phyloP scores from a whole-genome alignment of 768 basidiomycete species.

The Saitozyma podzolica region DNA sequence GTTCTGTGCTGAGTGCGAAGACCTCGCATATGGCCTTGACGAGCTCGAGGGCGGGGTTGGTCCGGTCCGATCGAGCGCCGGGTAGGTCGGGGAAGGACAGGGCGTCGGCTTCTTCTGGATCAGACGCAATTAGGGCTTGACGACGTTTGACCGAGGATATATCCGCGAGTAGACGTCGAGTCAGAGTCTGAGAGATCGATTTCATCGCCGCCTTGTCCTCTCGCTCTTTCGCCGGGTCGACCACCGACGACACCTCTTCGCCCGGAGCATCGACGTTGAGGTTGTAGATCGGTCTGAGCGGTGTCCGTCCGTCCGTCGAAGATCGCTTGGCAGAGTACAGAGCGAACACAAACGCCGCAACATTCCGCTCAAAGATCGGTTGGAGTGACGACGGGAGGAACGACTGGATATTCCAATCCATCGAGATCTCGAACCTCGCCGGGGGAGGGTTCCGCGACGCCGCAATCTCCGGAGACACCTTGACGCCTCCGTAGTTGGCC shows the following conservation, averaged over 20 bases:
- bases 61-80: conserved; percentile 75
- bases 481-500: conserved; percentile 84
- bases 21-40: conserved; percentile 83
- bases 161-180: conserved; percentile 71
- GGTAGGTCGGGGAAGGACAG: conserved; percentile 84
- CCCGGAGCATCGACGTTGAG: conserved; percentile 43
- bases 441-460: conserved; percentile 25
- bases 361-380: conserved; percentile 66
- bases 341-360: conserved; percentile 83
- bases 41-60: conserved; percentile 82
- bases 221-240: conserved; percentile 66
- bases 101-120: conserved; percentile 54
- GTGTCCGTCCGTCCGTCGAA: conserved; percentile 67
- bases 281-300: conserved; percentile 71
- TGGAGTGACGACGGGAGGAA: conserved; percentile 86
- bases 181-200: conserved; percentile 77
- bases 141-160: conserved; percentile 62
- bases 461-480: conserved; percentile 58
- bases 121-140: conserved; percentile 57
- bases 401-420: conserved; percentile 80
- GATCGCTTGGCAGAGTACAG: conserved; percentile 67
- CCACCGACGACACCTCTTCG: conserved; percentile 44
- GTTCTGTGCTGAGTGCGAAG: conserved; percentile 75
- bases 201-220: conserved; percentile 70
- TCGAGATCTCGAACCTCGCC: conserved; percentile 59